phyloP scores from a whole-genome alignment of 805 yeast species.

The Metschnikowia vanudenii region DNA sequence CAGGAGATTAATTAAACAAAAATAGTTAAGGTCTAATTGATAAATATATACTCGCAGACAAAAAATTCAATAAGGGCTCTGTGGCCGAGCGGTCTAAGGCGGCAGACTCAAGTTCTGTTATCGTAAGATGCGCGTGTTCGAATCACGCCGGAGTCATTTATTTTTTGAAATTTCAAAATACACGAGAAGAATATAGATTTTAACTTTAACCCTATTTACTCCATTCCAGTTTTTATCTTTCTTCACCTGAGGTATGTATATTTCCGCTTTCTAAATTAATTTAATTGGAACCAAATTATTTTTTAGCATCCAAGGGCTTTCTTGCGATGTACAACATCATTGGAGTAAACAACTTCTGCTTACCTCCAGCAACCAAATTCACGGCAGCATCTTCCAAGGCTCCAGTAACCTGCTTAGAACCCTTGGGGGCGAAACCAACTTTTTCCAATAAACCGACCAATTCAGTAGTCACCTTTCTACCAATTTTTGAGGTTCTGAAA shows the following conservation, averaged over 20 bases:
- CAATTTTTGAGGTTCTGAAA: slow-evolving; percentile 82
- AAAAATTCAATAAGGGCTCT: no score
- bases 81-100: no score
- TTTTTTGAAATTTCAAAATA: background rate
- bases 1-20: no score
- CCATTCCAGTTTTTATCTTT: no score
- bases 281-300: slow-evolving; percentile 1
- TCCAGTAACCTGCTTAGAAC: slow-evolving; percentile 78
- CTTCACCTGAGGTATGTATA: background rate
- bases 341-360: slow-evolving; percentile 87
- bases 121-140: slow-evolving; percentile 25
- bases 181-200: no score
- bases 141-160: slow-evolving; percentile 23
- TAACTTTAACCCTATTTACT: no score
- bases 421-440: slow-evolving; percentile 88
- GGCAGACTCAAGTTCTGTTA: no score
- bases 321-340: slow-evolving; percentile 91
- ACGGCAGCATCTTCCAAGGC: slow-evolving; percentile 98
- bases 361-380: slow-evolving; percentile 91
- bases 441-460: slow-evolving; percentile 80
- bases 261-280: background rate
- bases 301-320: slow-evolving; percentile 56
- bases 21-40: no score
- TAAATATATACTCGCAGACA: no score
- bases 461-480: slow-evolving; percentile 82